Evolutionary conservation across 2,329 filamentous ascomycete species (phyloP).

Genomic region (Ascosphaera pollenicola): DNA sequence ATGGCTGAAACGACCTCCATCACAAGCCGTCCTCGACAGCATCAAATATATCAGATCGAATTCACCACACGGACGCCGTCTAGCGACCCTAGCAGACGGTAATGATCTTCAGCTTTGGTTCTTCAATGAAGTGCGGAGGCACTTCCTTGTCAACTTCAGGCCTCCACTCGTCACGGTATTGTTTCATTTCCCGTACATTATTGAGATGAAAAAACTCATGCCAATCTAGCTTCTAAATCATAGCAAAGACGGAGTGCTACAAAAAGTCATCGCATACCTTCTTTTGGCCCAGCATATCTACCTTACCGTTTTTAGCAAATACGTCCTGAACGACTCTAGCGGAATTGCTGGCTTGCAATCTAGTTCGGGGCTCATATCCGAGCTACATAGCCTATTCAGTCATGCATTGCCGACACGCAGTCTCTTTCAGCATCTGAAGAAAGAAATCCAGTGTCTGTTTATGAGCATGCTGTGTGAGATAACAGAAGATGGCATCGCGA

Average conservation of each 20-base stretch:
- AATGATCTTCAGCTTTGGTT: constrained; percentile 21
- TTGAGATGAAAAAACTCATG: not conserved
- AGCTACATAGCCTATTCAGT: not conserved
- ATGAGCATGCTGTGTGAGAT: not conserved
- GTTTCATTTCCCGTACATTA: constrained; percentile 2
- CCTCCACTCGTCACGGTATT: constrained; percentile 13
- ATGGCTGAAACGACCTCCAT: constrained; percentile 12
- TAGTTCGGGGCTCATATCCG: not conserved
- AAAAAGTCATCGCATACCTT: constrained; percentile 14
- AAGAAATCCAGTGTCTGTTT: not conserved
- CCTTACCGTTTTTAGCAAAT: constrained; percentile 14
- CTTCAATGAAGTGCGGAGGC: constrained; percentile 19
- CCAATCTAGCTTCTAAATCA: constrained; percentile 9
- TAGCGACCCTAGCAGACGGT: constrained; percentile 6
- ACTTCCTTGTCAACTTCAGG: constrained; percentile 20
- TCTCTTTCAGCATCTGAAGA: not conserved
- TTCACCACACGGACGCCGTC: constrained; percentile 5
- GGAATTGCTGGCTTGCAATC: not conserved
- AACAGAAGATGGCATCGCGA: not conserved
- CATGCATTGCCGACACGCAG: not conserved
- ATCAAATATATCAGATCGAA: constrained; percentile 13
- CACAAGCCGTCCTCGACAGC: constrained; percentile 12
- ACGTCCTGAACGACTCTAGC: constrained; percentile 8
- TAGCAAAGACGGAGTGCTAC: constrained; percentile 8
- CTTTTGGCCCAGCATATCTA: constrained; percentile 17